These are phyloP conservation scores for Trichoderma afroharzianum DNA, from an alignment of 2,329 filamentous ascomycete species.

Conservation along the genomic window DNA sequence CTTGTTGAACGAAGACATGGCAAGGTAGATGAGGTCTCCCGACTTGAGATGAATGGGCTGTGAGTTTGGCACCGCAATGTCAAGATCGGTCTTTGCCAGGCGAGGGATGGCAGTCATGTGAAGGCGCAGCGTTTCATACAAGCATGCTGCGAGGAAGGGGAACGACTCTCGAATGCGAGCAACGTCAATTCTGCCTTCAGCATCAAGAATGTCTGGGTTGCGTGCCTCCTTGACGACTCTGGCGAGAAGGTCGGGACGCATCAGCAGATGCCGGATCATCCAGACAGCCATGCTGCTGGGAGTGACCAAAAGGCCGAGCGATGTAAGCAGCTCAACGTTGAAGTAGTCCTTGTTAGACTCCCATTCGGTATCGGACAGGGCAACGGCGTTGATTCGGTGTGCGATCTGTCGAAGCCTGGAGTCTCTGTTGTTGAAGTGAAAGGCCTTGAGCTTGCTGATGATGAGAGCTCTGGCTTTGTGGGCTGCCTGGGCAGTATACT, in stretches of 20 bases:
- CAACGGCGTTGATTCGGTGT: slow-evolving; percentile 31
- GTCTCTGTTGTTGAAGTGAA: slow-evolving; percentile 26
- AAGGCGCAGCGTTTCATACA: slow-evolving; percentile 32
- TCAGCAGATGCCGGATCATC: slow-evolving; percentile 29
- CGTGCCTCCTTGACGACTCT: slow-evolving; percentile 26
- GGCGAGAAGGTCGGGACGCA: slow-evolving; percentile 21
- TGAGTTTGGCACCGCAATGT: slow-evolving; percentile 21
- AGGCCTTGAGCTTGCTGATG: slow-evolving; percentile 24
- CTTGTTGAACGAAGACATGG: slow-evolving; percentile 32
- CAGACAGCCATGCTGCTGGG: slow-evolving; percentile 31
- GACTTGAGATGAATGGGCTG: slow-evolving; percentile 24
- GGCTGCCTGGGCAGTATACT: slow-evolving; percentile 27
- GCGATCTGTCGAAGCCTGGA: slow-evolving; percentile 25
- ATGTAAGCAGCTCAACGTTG: slow-evolving; percentile 32
- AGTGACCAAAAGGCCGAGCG: slow-evolving; percentile 30
- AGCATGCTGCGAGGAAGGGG: slow-evolving; percentile 30
- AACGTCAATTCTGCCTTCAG: slow-evolving; percentile 22
- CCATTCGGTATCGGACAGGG: slow-evolving; percentile 29
- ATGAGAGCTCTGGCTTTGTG: slow-evolving; percentile 28
- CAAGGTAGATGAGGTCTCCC: slow-evolving; percentile 31
- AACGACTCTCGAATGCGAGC: slow-evolving; percentile 26
- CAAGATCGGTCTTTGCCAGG: slow-evolving; percentile 29
- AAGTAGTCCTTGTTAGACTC: slow-evolving; percentile 32
- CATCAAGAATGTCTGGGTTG: slow-evolving; percentile 12
- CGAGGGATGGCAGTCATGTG: slow-evolving; percentile 32